Conservation (phyloP, 108 stramenopile species). For the Chaetoceros muelleri region DNA sequence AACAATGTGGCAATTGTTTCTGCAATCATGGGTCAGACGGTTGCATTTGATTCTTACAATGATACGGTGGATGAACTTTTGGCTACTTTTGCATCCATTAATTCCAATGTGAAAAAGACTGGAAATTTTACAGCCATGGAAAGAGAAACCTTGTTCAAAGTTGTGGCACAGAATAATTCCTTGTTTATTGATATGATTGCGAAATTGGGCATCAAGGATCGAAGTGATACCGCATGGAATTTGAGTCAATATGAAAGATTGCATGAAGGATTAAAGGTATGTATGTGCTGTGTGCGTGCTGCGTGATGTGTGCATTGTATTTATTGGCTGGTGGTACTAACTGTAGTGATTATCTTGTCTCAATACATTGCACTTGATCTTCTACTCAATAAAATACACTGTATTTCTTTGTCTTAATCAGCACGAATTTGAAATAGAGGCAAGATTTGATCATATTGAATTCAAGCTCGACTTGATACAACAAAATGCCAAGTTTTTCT, state of each 20-base stretch:
- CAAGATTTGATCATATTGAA: conserved; percentile 76
- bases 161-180: conserved; percentile 81
- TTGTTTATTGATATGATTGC: conserved; percentile 85
- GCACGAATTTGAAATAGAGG: conserved; percentile 54
- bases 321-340: neutral
- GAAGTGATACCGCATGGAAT: conserved; percentile 86
- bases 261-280: conserved; percentile 69
- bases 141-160: conserved; percentile 55
- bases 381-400: neutral
- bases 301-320: no score
- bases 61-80: conserved; percentile 82
- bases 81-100: conserved; percentile 63
- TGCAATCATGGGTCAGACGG: conserved; percentile 85
- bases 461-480: conserved; percentile 87
- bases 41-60: conserved; percentile 86
- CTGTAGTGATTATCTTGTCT: neutral
- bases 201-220: conserved; percentile 85
- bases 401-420: no score
- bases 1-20: conserved; percentile 85
- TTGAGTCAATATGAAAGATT: conserved; percentile 75
- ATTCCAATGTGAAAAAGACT: conserved; percentile 60
- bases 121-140: conserved; percentile 52
- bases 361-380: neutral
- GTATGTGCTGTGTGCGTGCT: no score
- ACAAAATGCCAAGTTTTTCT: conserved; percentile 89